These are phyloP conservation scores for Apiotrichum akiyoshidainum DNA, from an alignment of 1,284 basidiomycete species.

Conservation along the genomic window DNA sequence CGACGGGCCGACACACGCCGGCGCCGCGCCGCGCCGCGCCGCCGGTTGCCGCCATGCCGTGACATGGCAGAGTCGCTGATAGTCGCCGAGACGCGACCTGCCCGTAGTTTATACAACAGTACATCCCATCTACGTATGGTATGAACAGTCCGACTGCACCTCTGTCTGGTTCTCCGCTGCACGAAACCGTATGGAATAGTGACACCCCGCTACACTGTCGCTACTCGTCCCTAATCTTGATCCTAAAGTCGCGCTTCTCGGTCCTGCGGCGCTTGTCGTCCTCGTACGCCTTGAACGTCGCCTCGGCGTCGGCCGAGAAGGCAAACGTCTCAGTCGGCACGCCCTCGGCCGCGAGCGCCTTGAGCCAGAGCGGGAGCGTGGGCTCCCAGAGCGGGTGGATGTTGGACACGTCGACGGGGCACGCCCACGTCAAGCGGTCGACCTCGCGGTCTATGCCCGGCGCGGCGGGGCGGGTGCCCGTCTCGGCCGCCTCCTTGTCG, in stretches of 20 bases:
- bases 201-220: no score
- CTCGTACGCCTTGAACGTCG: slow-evolving; percentile 45
- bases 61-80: no score
- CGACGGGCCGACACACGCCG: no score
- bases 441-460: slow-evolving; percentile 22
- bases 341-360: slow-evolving; percentile 27
- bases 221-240: slow-evolving; percentile 38
- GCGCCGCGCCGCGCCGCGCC: no score
- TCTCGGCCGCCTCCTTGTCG: slow-evolving; percentile 2
- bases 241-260: slow-evolving; percentile 10
- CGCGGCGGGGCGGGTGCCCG: not conserved
- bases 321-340: slow-evolving; percentile 30
- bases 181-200: no score
- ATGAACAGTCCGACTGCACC: no score
- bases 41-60: no score
- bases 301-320: slow-evolving; percentile 38
- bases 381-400: slow-evolving; percentile 49
- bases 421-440: slow-evolving; percentile 37
- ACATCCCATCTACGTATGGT: no score
- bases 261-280: slow-evolving; percentile 36
- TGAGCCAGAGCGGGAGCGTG: slow-evolving; percentile 44
- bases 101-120: no score
- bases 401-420: slow-evolving; percentile 43
- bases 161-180: no score
- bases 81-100: no score